Percentiles rank a stretch among this genome's conserved stretches.
Evolutionary conservation across 805 yeast species (phyloP).

Genomic region (Wickerhamomyces rabaulensis): DNA sequence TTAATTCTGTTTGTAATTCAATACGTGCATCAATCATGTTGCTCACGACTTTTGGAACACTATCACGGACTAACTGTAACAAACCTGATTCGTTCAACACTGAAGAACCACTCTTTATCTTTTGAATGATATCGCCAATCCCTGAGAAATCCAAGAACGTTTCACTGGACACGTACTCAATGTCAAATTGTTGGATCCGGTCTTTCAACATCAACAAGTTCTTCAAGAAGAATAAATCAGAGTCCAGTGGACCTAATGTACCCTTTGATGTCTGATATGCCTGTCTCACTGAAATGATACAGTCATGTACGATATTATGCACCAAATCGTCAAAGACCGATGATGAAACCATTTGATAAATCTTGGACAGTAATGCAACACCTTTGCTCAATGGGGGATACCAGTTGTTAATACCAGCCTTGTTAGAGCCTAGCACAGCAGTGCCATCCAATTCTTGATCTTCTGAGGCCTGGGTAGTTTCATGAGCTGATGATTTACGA

Average conservation of each 20-base stretch:
- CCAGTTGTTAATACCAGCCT: slow-evolving; percentile 34
- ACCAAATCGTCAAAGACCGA: slow-evolving; percentile 84
- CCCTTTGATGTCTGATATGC: slow-evolving; percentile 43
- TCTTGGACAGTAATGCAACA: slow-evolving; percentile 62
- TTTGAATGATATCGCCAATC: slow-evolving; percentile 45
- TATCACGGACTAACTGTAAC: slow-evolving; percentile 51
- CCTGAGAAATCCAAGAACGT: slow-evolving; percentile 80
- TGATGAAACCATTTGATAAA: slow-evolving; percentile 75
- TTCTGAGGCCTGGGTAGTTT: slow-evolving; percentile 1
- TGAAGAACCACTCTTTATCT: slow-evolving; percentile 28
- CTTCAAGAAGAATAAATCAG: slow-evolving; percentile 63
- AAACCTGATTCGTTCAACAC: slow-evolving; percentile 21
- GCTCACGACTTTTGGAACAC: slow-evolving; percentile 75
- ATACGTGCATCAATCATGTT: slow-evolving; percentile 74
- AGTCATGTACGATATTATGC: slow-evolving; percentile 76
- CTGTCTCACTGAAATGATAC: slow-evolving; percentile 55
- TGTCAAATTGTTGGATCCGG: slow-evolving; percentile 72
- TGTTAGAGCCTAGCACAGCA: not conserved
- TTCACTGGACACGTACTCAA: slow-evolving; percentile 68
- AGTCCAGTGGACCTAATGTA: slow-evolving; percentile 48
- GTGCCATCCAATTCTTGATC: slow-evolving; percentile 3
- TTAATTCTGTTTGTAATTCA: slow-evolving; percentile 70
- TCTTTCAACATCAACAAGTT: slow-evolving; percentile 66
- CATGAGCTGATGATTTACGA: slow-evolving; percentile 22
- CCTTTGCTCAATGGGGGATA: slow-evolving; percentile 74